Evolutionary conservation across 2,329 filamentous ascomycete genomes (phyloP).

Genomic region (Xylariaceae sp.): DNA sequence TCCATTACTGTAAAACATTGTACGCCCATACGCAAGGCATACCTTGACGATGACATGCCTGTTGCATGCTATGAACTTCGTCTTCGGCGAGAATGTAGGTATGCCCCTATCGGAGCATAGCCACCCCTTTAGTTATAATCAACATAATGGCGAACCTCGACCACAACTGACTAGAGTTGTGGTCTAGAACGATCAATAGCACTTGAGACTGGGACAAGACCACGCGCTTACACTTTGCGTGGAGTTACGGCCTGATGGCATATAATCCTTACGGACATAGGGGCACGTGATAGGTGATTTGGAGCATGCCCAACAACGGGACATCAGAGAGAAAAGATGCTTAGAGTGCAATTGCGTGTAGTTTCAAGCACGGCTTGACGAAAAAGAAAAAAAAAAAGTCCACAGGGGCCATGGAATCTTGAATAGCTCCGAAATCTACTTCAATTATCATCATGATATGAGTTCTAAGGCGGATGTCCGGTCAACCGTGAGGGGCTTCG

Average conservation of each 20-base stretch:
- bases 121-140: not conserved
- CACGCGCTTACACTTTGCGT: too few species aligned
- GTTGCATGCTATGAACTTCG: not conserved
- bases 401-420: not conserved
- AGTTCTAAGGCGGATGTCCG: not conserved
- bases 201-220: not conserved
- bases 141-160: not conserved
- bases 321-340: not conserved
- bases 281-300: not conserved
- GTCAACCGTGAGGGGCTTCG: not conserved
- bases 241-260: too few species aligned
- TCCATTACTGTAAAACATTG: not conserved
- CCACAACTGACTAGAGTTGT: not conserved
- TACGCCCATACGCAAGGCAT: slow-evolving; percentile 2
- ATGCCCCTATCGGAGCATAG: not conserved
- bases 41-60: not conserved
- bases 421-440: not conserved
- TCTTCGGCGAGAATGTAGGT: not conserved
- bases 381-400: not conserved
- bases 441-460: not conserved
- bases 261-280: too few species aligned
- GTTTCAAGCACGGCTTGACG: not conserved
- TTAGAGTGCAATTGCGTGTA: not conserved
- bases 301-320: not conserved
- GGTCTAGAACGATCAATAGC: not conserved